Percentiles rank a stretch among this genome's conserved stretches.
Conservation (phyloP, 1,139 yeast genomes). For the Schwanniomyces etchellsii region DNA sequence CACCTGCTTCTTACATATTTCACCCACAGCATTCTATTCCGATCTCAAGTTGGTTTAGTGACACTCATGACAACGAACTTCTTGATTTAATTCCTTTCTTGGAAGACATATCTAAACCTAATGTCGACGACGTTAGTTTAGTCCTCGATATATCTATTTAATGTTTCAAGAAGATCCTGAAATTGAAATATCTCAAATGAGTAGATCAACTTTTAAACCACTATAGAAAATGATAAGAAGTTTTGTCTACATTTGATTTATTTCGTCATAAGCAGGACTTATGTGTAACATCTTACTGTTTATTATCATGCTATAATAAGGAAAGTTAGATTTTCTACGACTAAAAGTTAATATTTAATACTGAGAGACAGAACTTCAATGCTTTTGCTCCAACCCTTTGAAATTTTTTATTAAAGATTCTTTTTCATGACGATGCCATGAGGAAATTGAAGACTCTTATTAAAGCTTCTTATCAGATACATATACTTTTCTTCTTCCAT, state of each 20-base stretch:
- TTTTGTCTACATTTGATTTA: conserved; percentile 1
- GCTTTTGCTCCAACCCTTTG: too few species aligned
- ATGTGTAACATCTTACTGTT: conserved; percentile 2
- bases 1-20: conserved; percentile 94
- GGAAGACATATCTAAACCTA: conserved; percentile 66
- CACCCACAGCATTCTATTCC: conserved; percentile 99
- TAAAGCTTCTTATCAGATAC: too few species aligned
- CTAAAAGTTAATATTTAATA: too few species aligned
- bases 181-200: background rate
- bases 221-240: background rate
- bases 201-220: background rate
- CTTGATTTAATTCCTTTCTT: conserved; percentile 86
- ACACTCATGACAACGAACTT: conserved; percentile 93
- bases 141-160: conserved; percentile 68
- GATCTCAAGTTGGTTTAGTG: conserved; percentile 98
- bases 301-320: background rate
- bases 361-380: too few species aligned
- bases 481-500: too few species aligned
- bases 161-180: background rate
- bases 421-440: too few species aligned
- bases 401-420: too few species aligned
- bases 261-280: conserved; percentile 11
- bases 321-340: too few species aligned
- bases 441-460: too few species aligned
- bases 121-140: conserved; percentile 76